Evolutionary conservation across 2,329 filamentous ascomycete species (phyloP).

Genomic region (Graphilbum fragrans): DNA sequence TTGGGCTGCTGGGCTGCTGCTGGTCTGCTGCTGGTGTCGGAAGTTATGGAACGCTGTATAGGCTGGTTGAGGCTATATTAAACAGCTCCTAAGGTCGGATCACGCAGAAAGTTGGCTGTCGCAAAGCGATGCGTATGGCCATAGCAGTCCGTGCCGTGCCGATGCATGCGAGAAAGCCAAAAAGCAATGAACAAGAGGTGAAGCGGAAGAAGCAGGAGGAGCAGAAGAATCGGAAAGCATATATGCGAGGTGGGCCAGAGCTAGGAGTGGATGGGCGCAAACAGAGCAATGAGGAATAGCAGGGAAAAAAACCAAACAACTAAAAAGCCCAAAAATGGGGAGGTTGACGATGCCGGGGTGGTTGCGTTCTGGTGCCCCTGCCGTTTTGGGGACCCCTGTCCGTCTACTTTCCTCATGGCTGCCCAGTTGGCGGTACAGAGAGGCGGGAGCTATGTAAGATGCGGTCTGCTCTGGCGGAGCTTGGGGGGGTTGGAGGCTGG

Average conservation of each 20-base stretch:
- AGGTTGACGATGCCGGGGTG: slow-evolving; percentile 4
- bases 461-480: neutral
- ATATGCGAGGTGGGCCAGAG: no score
- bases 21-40: slow-evolving; percentile 3
- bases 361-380: neutral
- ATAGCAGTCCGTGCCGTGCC: slow-evolving; percentile 31
- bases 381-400: neutral
- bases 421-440: neutral
- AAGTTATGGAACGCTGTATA: neutral
- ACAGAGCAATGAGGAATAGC: neutral
- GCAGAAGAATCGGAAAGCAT: slow-evolving; percentile 1
- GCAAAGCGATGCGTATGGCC: slow-evolving; percentile 2
- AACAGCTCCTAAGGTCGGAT: neutral
- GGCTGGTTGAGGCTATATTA: no score
- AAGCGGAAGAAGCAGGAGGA: neutral
- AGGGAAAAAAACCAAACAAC: neutral
- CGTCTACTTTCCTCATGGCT: neutral
- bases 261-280: neutral
- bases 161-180: slow-evolving; percentile 9
- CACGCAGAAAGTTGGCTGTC: neutral
- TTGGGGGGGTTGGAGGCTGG: neutral
- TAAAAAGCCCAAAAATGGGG: slow-evolving; percentile 2
- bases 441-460: neutral
- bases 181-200: neutral
- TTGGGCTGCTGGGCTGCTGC: no score